phyloP scores from a whole-genome alignment of 768 basidiomycete genomes.

The Steccherinum ochraceum region DNA sequence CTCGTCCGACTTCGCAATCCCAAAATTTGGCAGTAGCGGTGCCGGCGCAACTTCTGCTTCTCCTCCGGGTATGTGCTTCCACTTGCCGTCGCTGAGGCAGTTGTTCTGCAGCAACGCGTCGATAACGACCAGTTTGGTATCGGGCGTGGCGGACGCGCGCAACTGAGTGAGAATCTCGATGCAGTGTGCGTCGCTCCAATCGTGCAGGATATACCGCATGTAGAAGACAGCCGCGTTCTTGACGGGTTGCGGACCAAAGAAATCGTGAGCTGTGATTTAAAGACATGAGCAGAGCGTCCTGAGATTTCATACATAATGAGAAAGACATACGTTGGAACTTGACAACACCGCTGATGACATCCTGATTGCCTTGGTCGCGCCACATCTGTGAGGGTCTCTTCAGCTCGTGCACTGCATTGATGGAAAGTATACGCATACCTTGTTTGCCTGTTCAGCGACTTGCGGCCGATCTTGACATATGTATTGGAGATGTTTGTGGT shows the following conservation, averaged over 20 bases:
- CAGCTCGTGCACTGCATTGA: too few species aligned
- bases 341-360: conserved; percentile 1
- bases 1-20: conserved; percentile 15
- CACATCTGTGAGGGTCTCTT: conserved; percentile 2
- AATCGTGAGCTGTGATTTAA: conserved; percentile 24
- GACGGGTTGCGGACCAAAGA: conserved; percentile 31
- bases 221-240: conserved; percentile 31
- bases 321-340: conserved; percentile 1
- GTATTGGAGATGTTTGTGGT: conserved; percentile 19
- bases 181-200: conserved; percentile 30
- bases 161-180: conserved; percentile 30
- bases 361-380: neutral
- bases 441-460: conserved; percentile 18
- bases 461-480: conserved; percentile 25
- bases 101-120: conserved; percentile 32
- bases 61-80: conserved; percentile 21
- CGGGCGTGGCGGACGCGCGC: conserved; percentile 26
- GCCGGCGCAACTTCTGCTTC: conserved; percentile 16
- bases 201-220: conserved; percentile 30
- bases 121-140: conserved; percentile 34
- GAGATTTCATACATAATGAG: neutral
- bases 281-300: neutral
- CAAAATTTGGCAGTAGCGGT: conserved; percentile 23
- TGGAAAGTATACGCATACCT: conserved; percentile 6
- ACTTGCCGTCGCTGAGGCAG: conserved; percentile 8